Conservation (phyloP, 306 rosid species). For the Clitoria ternatea region DNA sequence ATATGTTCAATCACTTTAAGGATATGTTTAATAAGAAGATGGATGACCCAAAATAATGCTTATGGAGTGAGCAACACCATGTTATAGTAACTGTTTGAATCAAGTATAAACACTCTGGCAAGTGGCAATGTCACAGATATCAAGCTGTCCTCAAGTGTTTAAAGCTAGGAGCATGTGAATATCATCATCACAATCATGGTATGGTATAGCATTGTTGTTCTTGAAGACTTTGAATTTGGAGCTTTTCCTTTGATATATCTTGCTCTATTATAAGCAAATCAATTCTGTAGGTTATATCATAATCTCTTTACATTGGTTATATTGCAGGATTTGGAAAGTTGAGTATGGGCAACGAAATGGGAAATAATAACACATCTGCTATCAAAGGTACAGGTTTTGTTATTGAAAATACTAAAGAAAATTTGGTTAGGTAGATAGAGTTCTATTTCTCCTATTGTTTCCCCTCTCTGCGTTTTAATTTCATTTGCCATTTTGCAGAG, state of each 20-base stretch:
- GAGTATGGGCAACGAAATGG: slow-evolving; percentile 93
- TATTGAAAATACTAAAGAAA: neutral
- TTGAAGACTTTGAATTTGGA: slow-evolving; percentile 13
- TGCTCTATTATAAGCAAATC: slow-evolving; percentile 17
- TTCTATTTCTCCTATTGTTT: neutral
- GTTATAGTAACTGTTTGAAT: slow-evolving; percentile 28
- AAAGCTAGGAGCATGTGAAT: slow-evolving; percentile 45
- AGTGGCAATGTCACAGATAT: slow-evolving; percentile 41
- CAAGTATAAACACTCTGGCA: slow-evolving; percentile 55
- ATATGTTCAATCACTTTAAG: slow-evolving; percentile 28
- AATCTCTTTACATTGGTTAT: slow-evolving; percentile 29
- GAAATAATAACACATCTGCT: slow-evolving; percentile 58
- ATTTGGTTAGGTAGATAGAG: neutral
- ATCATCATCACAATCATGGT: slow-evolving; percentile 63
- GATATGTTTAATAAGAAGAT: slow-evolving; percentile 32
- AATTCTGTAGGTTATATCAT: slow-evolving; percentile 17
- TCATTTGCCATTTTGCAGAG: slow-evolving; percentile 39
- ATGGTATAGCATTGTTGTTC: slow-evolving; percentile 26
- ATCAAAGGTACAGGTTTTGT: slow-evolving; percentile 55
- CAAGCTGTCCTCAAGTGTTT: slow-evolving; percentile 38
- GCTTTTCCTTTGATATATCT: slow-evolving; percentile 18
- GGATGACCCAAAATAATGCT: slow-evolving; percentile 42
- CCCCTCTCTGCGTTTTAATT: neutral
- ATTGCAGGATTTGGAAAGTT: slow-evolving; percentile 52
- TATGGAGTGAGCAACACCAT: slow-evolving; percentile 40